Evolutionary conservation across 176 grass and related monocot genomes (phyloP), one percentile per base, ranked within the genome.

Genomic region (Triticum timopheevii): DNA sequence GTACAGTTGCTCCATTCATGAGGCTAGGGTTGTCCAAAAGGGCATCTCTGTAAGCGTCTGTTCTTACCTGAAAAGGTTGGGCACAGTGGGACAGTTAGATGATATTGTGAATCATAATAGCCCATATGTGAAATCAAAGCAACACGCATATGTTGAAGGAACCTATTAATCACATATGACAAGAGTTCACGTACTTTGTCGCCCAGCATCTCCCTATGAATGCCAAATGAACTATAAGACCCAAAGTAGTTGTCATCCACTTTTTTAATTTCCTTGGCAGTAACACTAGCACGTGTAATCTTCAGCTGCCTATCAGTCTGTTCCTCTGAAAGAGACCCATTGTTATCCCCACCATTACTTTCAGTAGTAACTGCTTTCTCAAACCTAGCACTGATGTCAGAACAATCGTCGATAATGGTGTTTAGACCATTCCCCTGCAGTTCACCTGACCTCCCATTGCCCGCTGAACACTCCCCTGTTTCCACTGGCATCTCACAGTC

Each of bases 201-300:
- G 7, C 92, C 80, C 19, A 99, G 90, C 97, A 99, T 99, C 93
- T 99, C 94, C 75, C 94, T 94, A 80, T 99, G 97, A 49, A 99
- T 96, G 61, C 92, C 88, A 79, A 93, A 99, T 45, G 94, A 96
- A 87, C 97, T 90, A 78, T 99, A 99, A 24, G 92, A 85, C 44
- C 94, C 92, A 65, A 99, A 99, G 84, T 99, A 99, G 62, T 80
- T 92, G 45, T 96, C 94, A 87, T 99, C 93, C 76, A 94, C 94
- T 81, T 33, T 82, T 84, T 89, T 96, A 6, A 94, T 94, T 88
- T 92, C 82, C 76, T 80, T 90, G 65, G 89, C 86, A 82, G 83
- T 79, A 65, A 88, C 90, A 94, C 45, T 91, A 40, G 87, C 83
- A 25, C 75, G 45, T 82, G 86, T 84, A 35, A 91, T 70, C 79